Evolutionary conservation across 2,329 filamentous ascomycete species (phyloP), one percentile per base, ranked within the genome.

Genomic region (Leptodontidium sp.): DNA sequence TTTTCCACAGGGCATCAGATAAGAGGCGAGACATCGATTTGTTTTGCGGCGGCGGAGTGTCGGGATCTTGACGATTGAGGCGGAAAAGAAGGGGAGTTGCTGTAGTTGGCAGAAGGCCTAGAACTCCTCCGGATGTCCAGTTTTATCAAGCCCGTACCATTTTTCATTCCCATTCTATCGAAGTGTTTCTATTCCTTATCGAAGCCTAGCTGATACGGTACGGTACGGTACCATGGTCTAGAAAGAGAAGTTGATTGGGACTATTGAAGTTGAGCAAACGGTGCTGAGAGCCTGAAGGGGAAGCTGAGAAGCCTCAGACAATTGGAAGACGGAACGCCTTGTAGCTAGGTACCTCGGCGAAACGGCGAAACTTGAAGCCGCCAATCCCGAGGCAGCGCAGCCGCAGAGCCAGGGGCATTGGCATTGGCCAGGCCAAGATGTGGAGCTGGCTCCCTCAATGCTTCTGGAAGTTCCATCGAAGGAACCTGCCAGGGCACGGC

Each of bases 401-500:
- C 29, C 29, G 21, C 21, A 32, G 29, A 1, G 29, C 29, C 29
- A 32, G 29, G 29, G 29, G 29, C 29, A 32, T 32, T 32, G 29
- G 29, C 29, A 32, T 29, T 43, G 15, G 35, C 57, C 38, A 59
- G 5, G 21, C 38, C 57, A 59, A 59, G 57, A 9, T 59, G 21
- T 29, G 57, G 57, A 26, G 38, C 35, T n/a, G 5, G 5, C 4
- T 45, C 38, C 17, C 32, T 45, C 29, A 59, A 59, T 45, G 57
- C 62, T 64, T 64, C 50, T 55, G 53, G 62, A 64, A 64, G 35
- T 7, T 21, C 35, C 50, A 45, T 57, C 62, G 62, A 64, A 64
- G 62, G 15, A n/a, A 29, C 14, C 35, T 21, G 21, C 21, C 21
- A 21, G 21, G 21, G 21, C 21, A 45, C 17, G n/a, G 57, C 57